phyloP scores from a whole-genome alignment of 1,139 yeast species.

The Blastobotrys serpentis region DNA sequence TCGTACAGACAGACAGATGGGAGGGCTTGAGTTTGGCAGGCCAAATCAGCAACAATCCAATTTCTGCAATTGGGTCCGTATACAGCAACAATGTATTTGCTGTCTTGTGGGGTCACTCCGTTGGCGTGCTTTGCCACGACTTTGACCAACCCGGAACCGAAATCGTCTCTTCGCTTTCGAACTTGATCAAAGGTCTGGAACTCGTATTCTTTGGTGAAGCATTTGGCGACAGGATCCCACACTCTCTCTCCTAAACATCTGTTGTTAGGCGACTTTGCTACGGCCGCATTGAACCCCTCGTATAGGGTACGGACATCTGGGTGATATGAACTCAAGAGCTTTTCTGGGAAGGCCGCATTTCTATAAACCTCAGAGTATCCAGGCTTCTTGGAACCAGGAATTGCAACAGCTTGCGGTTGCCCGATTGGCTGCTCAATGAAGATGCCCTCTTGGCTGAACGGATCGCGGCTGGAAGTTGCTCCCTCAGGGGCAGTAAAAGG shows the following conservation, averaged over 20 bases:
- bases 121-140: conserved; percentile 31
- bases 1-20: conserved; percentile 63
- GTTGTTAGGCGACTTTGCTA: conserved; percentile 39
- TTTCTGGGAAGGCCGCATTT: conserved; percentile 42
- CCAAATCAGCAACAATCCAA: conserved; percentile 62
- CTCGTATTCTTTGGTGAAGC: conserved; percentile 45
- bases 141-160: conserved; percentile 66
- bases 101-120: conserved; percentile 29
- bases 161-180: conserved; percentile 45
- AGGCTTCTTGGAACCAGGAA: conserved; percentile 48
- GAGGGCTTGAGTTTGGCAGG: conserved; percentile 52
- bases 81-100: conserved; percentile 52
- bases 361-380: conserved; percentile 60
- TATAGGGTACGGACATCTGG: conserved; percentile 52
- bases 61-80: conserved; percentile 57
- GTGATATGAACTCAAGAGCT: conserved; percentile 48
- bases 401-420: conserved; percentile 40
- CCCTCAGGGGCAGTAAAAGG: conserved; percentile 15
- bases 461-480: conserved; percentile 9
- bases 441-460: background rate
- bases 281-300: conserved; percentile 49
- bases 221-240: conserved; percentile 45
- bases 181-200: conserved; percentile 50
- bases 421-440: conserved; percentile 18
- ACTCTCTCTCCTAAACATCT: conserved; percentile 55